Base-by-base conservation (phyloP, 2,329 filamentous ascomycete genomes). In the Harringtonia aguacate region DNA sequence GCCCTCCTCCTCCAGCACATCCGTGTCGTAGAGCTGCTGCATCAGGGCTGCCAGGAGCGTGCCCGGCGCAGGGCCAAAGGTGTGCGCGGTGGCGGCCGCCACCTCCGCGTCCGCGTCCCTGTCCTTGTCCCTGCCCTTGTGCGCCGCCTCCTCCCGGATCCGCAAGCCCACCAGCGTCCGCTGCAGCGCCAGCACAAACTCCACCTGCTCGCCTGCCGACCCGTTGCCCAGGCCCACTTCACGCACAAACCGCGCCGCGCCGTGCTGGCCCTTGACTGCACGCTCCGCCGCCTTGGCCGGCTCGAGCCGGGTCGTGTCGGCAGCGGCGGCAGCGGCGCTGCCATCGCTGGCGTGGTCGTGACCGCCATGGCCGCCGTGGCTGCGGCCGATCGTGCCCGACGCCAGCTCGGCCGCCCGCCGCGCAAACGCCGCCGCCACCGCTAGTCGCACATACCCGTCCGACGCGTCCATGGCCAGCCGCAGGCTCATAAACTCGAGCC, bases 401-500 rank as follows among this genome's bases (percentile, higher is more conserved):
- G 70, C 58, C 21, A 95, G 73, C 58, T 88, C 82, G 7, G 79
- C 74, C 37, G 89, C 83, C 46, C 84, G 82, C 55, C 85, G 86
- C 55, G 86, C 84, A 58, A 97, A 90, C 1, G 89, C 85, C 3
- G 82, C 78, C 3, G 86, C 86, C 21, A 97, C 81, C 15, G 92
- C 88, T 29, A 83, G 81, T 36, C 90, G 85, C 56, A 97, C 86
- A 61, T 92, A 84, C 51, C 82, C 75, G 56, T 95, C 90, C 1
- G 87, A 89, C 3, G 92, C 92, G 56, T 97, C 87, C 55, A 85
- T 86, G 44, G 82, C 84, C 61, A 98, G 86, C 12, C 90, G 83
- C n/a, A 97, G 72, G 38, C 87, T 86, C 69, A 89, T 94, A 50
- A 98, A 84, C 60, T 98, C 92, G 29, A 97, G 76, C 59, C 90